Conservation (phyloP, 208 protist genomes). For the Trichomonas vaginalis region DNA sequence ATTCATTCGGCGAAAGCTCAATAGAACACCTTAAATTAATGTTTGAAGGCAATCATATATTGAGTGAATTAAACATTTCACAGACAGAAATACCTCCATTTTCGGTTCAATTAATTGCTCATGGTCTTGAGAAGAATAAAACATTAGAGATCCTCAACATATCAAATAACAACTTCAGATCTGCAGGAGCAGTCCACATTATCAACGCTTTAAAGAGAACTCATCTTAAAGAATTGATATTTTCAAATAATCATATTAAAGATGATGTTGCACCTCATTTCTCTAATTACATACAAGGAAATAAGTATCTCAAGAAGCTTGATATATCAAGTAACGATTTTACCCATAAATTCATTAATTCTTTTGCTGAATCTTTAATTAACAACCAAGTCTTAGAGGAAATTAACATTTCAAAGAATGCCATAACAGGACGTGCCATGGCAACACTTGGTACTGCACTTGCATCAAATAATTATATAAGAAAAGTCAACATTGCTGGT, state of each 20-base stretch:
- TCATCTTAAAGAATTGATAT: not conserved
- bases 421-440: not conserved
- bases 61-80: not conserved
- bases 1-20: not conserved
- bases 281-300: not conserved
- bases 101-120: not conserved
- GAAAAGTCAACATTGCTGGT: not conserved
- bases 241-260: constrained; percentile 5
- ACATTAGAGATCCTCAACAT: not conserved
- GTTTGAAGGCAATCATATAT: not conserved
- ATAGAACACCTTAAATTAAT: not conserved
- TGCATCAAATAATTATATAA: not conserved
- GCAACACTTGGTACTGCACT: not conserved
- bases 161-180: not conserved
- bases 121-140: not conserved
- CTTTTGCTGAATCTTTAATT: not conserved
- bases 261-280: not conserved
- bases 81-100: not conserved
- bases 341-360: not conserved
- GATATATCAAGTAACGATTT: not conserved
- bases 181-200: not conserved
- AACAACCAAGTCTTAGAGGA: not conserved
- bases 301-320: not conserved
- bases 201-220: not conserved
- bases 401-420: not conserved